Base-by-base conservation (phyloP, 2,329 filamentous ascomycete species). In the Colletotrichum euphorbiae region DNA sequence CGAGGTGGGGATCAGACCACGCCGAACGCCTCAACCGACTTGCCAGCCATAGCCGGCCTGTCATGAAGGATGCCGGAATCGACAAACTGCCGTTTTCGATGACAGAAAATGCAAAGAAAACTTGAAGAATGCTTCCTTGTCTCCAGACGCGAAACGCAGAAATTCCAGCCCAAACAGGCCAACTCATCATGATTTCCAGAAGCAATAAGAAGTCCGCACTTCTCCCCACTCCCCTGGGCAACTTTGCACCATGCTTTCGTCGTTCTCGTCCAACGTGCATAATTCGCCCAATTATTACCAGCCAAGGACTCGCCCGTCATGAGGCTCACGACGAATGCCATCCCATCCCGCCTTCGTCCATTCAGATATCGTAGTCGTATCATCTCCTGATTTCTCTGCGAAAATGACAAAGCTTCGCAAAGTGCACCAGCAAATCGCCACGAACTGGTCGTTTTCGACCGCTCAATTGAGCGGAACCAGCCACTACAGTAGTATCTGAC, bases 1-100 rank as follows among this genome's bases (percentile, higher is more conserved):
- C 66, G 66, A 66, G 61, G 65, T 67, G 66, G 55, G 31, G 33
- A 60, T 60, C 61, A 66, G 48, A 33, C 66, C 48, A 66, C 54
- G 40, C 55, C 55, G 21, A 38, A 56, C 17, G 24, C 46, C 28
- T 6, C 42, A 50, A 60, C 7, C 57, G 61, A 69, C 66, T 66
- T 43, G 66, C 55, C 42, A 60, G 66, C 6, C 61, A 60, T 66
- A 69, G 66, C 66, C 66, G 66, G 61, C 36, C 42, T 48, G 40
- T 60, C 55, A 60, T 21, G n/a, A 50, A 3, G 24, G 17, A 33
- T 17, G 50, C 38, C 21, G 24, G 55, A 17, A 57, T 21, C 21
- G 40, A 42, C 12, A 40, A 62, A 17, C 38, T 54, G n/a, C 59
- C 60, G 58, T 58, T 52, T 19, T 28, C 2, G 28, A 64, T 59